These are phyloP conservation scores for Fusarium chuoi DNA, from an alignment of 2,329 filamentous ascomycete species.

Conservation along the genomic window DNA sequence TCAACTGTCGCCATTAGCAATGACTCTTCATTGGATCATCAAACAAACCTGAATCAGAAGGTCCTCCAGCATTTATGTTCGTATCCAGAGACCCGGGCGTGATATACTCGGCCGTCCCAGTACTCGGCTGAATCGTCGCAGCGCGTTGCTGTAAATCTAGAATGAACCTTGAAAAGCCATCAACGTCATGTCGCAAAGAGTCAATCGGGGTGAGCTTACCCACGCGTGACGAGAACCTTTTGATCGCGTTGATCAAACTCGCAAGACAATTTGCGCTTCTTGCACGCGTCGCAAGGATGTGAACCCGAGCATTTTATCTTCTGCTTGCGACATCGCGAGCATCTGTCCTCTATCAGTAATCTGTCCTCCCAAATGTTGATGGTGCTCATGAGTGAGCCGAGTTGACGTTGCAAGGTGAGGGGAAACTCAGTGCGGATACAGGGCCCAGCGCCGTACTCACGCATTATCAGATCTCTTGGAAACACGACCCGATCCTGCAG, in stretches of 20 bases:
- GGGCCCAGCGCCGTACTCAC: constrained; percentile 15
- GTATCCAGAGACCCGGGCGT: constrained; percentile 39
- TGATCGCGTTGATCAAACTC: constrained; percentile 56
- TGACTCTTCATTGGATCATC: fast-evolving
- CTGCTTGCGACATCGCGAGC: constrained; percentile 46
- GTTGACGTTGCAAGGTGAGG: neutral
- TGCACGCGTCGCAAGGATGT: constrained; percentile 48
- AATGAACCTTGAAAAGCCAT: constrained; percentile 44
- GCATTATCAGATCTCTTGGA: constrained; percentile 43
- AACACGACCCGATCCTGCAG: constrained; percentile 30
- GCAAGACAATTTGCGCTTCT: constrained; percentile 47
- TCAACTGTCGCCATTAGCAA: constrained; percentile 5
- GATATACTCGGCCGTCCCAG: constrained; percentile 30
- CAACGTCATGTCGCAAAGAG: constrained; percentile 9
- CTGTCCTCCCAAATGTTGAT: neutral
- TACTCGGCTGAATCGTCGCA: constrained; percentile 19
- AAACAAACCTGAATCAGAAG: constrained; percentile 28
- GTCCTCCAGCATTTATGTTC: constrained; percentile 27
- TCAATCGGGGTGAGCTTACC: constrained; percentile 43
- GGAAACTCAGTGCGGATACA: neutral
- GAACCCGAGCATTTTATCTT: constrained; percentile 50
- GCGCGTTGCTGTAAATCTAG: constrained; percentile 49
- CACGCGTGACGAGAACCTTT: constrained; percentile 60
- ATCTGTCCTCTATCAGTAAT: constrained; percentile 17
- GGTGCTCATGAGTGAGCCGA: neutral